These are phyloP conservation scores for Umbelopsis sp. DNA, from an alignment of 192 early-diverging fungal species.

Conservation along the genomic window DNA sequence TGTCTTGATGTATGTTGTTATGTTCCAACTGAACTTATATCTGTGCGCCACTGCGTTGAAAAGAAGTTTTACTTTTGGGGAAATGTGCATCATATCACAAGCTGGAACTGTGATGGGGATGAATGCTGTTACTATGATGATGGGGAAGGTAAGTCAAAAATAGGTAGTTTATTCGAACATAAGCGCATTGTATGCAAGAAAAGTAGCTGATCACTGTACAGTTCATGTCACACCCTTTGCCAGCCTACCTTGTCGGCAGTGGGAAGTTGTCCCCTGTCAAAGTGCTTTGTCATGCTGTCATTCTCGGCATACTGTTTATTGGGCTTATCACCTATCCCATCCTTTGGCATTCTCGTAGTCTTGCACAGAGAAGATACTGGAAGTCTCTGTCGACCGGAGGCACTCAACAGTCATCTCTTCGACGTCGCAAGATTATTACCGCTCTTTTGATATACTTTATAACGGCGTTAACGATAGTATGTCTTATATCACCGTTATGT, in stretches of 20 bases:
- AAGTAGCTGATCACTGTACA: neutral
- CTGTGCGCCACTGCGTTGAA: constrained; percentile 33
- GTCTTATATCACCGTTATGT: constrained; percentile 60
- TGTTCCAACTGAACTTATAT: constrained; percentile 38
- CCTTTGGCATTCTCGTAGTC: constrained; percentile 48
- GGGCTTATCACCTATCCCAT: constrained; percentile 57
- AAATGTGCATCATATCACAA: constrained; percentile 64
- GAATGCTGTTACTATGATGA: constrained; percentile 45
- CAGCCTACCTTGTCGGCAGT: constrained; percentile 24
- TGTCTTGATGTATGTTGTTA: constrained; percentile 23
- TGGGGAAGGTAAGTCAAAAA: constrained; percentile 38
- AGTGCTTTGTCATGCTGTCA: constrained; percentile 61
- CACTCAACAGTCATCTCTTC: constrained; percentile 25
- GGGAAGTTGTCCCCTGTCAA: constrained; percentile 37
- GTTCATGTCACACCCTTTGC: constrained; percentile 38
- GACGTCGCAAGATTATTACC: constrained; percentile 42
- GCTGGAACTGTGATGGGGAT: constrained; percentile 53
- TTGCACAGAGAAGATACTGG: constrained; percentile 55
- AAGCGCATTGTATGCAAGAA: neutral
- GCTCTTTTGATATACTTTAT: constrained; percentile 46
- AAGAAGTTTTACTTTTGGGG: constrained; percentile 68
- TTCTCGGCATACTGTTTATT: constrained; percentile 73
- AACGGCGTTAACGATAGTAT: constrained; percentile 46
- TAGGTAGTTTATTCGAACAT: neutral
- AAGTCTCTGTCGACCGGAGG: constrained; percentile 27